Conservation (phyloP, 768 basidiomycete species). For the Tylopilus felleus region DNA sequence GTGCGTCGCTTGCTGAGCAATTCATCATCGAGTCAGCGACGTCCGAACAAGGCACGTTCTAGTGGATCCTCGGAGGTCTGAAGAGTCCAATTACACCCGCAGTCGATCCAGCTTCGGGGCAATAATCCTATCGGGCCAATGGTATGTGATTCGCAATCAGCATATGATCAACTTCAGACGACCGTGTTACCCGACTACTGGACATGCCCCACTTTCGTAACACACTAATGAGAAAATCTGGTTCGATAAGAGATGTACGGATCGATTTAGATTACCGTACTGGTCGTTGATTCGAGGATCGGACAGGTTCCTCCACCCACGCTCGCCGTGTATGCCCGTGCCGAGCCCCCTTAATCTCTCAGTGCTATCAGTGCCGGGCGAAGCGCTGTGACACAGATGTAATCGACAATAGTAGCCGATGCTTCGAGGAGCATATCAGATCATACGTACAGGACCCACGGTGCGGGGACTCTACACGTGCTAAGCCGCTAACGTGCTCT, state of each 20-base stretch:
- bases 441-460: background rate
- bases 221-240: background rate
- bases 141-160: background rate
- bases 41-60: too few species aligned
- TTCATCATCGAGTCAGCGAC: background rate
- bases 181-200: background rate
- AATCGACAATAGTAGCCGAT: background rate
- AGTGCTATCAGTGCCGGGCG: too few species aligned
- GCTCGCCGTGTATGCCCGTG: slow-evolving; percentile 1
- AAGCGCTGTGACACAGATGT: too few species aligned
- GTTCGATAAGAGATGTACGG: background rate
- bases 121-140: background rate
- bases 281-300: background rate
- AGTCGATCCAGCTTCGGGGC: background rate
- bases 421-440: background rate
- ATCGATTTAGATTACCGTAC: background rate
- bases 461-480: background rate
- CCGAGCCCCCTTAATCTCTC: too few species aligned
- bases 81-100: background rate
- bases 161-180: background rate
- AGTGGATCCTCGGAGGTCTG: too few species aligned
- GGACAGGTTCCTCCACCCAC: background rate
- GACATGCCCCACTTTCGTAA: background rate
- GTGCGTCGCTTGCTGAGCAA: background rate
- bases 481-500: background rate